Evolutionary conservation across 257 asterid species (phyloP), one percentile per base, ranked within the genome.

Genomic region (Primulina huaijiensis): DNA sequence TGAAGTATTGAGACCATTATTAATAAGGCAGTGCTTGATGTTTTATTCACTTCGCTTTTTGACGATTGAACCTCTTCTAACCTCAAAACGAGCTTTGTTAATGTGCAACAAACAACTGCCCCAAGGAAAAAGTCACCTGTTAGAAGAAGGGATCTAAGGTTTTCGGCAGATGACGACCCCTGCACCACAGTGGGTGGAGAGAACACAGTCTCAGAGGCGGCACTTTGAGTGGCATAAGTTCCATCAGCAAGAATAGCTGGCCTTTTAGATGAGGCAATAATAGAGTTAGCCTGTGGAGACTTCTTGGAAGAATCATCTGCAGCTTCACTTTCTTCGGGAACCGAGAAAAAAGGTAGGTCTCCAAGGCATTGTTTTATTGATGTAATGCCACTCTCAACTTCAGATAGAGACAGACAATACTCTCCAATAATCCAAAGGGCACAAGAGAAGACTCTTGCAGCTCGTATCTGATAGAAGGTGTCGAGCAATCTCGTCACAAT

Each of bases 361-460:
- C 98, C 98, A 72, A 92, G 95, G 76, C 98, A 92, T 86, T 92
- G 98, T 77, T 92, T 92, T 65, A 92, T 86, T 56, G 96, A 88
- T 74, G 95, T 79, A 77, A 89, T 80, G 60, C 87, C 95, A 75
- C 89, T 86, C 82, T 89, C 98, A 76, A 89, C 92, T 84, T 92
- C 98, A 77, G 96, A 88, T 35, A 88, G 96, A 31, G 96, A 92
- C 31, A 83, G 70, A 65, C 92, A 89, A 78, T 92, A 92, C 78
- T 92, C 98, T 73, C 96, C 96, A 74, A 92, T 82, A 66, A 92
- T 92, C 98, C 98, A 92, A 80, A 92, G 96, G 71, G 96, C 98
- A 80, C 96, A 88, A 27, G 96, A 85, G 76, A 94, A 92, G 68
- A 92, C 96, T 62, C 98, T 85, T 29, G 98, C 95, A 37, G 96